Evolutionary conservation across 192 early-diverging fungal genomes (phyloP).

Genomic region (Backusella tarrabulga): DNA sequence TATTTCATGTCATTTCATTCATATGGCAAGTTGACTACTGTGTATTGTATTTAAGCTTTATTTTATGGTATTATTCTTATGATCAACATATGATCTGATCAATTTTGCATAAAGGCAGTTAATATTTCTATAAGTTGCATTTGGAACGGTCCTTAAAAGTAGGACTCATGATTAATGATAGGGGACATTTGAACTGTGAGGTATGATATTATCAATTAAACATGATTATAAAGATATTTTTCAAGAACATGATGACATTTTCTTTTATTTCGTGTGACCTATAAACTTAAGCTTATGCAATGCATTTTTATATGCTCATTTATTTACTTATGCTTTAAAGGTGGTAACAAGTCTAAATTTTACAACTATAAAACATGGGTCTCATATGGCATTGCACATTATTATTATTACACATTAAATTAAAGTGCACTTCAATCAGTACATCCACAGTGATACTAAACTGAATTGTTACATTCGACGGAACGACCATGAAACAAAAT

Average conservation of each 20-base stretch:
- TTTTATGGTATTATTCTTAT: conserved; percentile 47
- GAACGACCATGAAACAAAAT: background rate
- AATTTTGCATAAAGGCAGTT: conserved; percentile 56
- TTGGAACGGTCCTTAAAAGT: conserved; percentile 71
- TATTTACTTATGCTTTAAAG: background rate
- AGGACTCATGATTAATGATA: conserved; percentile 58
- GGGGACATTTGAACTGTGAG: too few species aligned
- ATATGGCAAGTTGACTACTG: conserved; percentile 31
- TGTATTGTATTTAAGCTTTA: conserved; percentile 30
- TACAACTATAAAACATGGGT: background rate
- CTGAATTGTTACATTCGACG: background rate
- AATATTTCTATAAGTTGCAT: conserved; percentile 57
- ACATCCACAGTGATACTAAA: background rate
- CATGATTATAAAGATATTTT: background rate
- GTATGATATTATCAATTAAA: too few species aligned
- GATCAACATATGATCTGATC: conserved; percentile 69
- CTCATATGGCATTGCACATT: background rate
- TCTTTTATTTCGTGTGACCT: background rate
- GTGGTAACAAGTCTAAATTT: background rate
- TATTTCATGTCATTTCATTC: conserved; percentile 42
- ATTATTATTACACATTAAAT: background rate
- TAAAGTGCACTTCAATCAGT: background rate
- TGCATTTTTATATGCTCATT: background rate
- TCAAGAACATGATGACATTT: background rate
- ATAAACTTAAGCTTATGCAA: background rate